Evolutionary conservation across 2,329 filamentous ascomycete genomes (phyloP).

Genomic region (Alternaria ethzedia): DNA sequence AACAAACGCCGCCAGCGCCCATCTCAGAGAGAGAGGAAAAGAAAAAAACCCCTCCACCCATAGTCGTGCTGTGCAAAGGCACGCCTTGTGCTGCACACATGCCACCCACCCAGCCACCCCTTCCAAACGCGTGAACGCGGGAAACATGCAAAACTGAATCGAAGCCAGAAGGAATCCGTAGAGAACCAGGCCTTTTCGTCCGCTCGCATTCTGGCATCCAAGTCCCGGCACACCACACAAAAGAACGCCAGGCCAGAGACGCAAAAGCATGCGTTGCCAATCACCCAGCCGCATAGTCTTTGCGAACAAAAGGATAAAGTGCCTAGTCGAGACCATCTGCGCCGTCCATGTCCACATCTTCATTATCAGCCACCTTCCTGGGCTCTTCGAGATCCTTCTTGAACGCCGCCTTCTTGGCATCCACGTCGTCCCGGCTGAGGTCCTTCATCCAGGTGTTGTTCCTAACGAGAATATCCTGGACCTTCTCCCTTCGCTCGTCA

Average conservation of each 20-base stretch:
- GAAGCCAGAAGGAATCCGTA: neutral
- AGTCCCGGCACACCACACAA: neutral
- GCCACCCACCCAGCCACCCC: neutral
- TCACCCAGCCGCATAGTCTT: neutral
- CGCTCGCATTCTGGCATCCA: conserved; percentile 4
- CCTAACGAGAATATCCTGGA: conserved; percentile 51
- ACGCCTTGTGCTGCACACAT: conserved; percentile 8
- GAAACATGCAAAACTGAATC: neutral
- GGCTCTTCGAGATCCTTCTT: conserved; percentile 40
- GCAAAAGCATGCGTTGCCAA: neutral
- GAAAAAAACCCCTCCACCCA: neutral
- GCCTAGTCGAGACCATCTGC: conserved; percentile 17
- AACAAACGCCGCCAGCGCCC: neutral
- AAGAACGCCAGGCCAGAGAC: conserved; percentile 2
- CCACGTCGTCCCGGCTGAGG: conserved; percentile 54
- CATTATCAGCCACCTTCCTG: conserved; percentile 22
- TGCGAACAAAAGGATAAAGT: neutral
- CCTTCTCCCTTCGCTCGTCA: conserved; percentile 43
- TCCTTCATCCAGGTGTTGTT: conserved; percentile 57
- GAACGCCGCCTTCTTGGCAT: conserved; percentile 49
- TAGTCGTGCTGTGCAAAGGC: neutral
- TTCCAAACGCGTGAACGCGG: neutral
- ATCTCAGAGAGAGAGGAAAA: neutral
- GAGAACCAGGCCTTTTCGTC: neutral
- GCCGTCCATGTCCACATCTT: conserved; percentile 45